These are phyloP conservation scores for Erythrobasidium yunnanense DNA, from an alignment of 768 basidiomycete genomes.

Conservation along the genomic window DNA sequence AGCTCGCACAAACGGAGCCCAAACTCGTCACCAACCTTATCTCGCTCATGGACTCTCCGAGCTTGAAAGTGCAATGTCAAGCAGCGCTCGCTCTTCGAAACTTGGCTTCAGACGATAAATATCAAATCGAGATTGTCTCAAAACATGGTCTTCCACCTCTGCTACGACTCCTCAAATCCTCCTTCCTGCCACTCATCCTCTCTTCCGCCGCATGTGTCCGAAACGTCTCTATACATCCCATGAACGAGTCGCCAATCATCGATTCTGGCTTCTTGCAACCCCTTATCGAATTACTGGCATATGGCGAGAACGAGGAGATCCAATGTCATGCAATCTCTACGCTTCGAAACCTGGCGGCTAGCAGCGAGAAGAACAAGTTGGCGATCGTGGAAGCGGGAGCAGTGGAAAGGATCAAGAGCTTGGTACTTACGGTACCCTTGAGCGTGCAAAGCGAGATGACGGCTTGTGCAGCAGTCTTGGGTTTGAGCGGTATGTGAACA, in stretches of 20 bases:
- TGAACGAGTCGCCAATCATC: slow-evolving; percentile 98
- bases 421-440: slow-evolving; percentile 87
- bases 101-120: slow-evolving; percentile 96
- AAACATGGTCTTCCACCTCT: slow-evolving; percentile 83
- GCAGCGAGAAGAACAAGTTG: slow-evolving; percentile 93
- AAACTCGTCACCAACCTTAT: slow-evolving; percentile 89
- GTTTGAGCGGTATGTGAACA: slow-evolving; percentile 66
- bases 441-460: slow-evolving; percentile 99
- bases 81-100: slow-evolving; percentile 91
- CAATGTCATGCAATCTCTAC: slow-evolving; percentile 99
- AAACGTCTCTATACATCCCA: slow-evolving; percentile 96
- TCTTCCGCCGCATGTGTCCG: slow-evolving; percentile 97
- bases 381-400: slow-evolving; percentile 97
- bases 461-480: slow-evolving; percentile 91
- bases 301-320: slow-evolving; percentile 99
- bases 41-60: slow-evolving; percentile 88
- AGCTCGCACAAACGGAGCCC: slow-evolving; percentile 83
- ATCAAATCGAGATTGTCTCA: slow-evolving; percentile 95
- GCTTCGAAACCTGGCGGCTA: slow-evolving; percentile 87
- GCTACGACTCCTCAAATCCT: slow-evolving; percentile 85
- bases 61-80: slow-evolving; percentile 97
- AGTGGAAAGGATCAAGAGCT: slow-evolving; percentile 88
- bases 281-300: slow-evolving; percentile 85
- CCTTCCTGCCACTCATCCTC: slow-evolving; percentile 92
- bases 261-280: slow-evolving; percentile 95